Evolutionary conservation across 2,329 filamentous ascomycete species (phyloP), one percentile per base, ranked within the genome.

Genomic region (Aschersonia sp.): DNA sequence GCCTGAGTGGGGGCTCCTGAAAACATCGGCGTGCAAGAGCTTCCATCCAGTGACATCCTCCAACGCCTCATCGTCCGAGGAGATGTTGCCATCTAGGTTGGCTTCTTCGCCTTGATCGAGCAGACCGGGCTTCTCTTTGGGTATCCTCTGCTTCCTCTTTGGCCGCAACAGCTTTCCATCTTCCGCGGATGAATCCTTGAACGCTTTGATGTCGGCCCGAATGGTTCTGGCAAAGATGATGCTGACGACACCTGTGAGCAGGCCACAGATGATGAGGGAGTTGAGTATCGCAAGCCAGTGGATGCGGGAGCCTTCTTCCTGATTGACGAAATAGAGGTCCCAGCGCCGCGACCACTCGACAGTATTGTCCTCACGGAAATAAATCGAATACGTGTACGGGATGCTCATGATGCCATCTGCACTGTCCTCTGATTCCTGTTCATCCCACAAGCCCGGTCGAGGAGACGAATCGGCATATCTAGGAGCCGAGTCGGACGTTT

Each of bases 241-340:
- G 49, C 86, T 77, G 30, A 92, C 84, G 37, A 87, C 80, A 14
- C 82, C 81, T 2, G 84, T 88, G 41, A 94, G 69, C 37, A 92
- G 69, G 6, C 83, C 83, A 45, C 83, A 86, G 54, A 94, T 92
- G 53, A 88, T 82, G 53, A 94, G 65, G 0, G 87, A 92, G 66
- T 94, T 94, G 62, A 92, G 65, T 52, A 94, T 90, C 37, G 87
- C 87, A 48, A 94, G 72, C 85, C 87, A 94, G 61, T 94, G 87
- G 30, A 90, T 86, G 59, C 79, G 81, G 30, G 78, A 81, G 43
- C 84, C 84, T 54, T 90, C 85, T 49, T 87, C 83, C 59, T 92
- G 85, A 61, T 90, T 88, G 50, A 84, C 84, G 66, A 94, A 94
- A 63, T 94, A 94, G 47, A 90, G 68, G 57, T 94, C 85, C 87